Conservation (phyloP, 75 land plant species). For the Chamaecyparis obtusa region DNA sequence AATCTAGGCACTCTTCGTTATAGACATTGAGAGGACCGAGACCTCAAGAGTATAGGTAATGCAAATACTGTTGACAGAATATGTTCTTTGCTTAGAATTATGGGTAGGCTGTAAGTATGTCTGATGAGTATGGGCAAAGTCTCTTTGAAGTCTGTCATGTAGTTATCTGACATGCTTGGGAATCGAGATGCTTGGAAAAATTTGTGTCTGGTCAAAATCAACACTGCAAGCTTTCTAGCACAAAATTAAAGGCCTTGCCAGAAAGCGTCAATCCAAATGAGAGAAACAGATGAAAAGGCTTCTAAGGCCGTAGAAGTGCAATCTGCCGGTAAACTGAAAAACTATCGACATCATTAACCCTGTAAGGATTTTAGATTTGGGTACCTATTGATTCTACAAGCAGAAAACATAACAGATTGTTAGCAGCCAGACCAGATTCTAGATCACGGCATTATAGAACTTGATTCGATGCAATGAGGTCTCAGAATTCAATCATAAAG, state of each 20-base stretch:
- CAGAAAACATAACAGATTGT: neutral
- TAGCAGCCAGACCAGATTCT: no score
- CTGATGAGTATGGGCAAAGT: neutral
- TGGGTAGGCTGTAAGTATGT: neutral
- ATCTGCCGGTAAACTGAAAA: neutral
- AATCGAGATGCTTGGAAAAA: neutral
- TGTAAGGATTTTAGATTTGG: neutral
- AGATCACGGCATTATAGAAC: no score
- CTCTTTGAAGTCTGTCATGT: neutral
- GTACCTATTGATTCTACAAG: neutral
- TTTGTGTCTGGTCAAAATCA: neutral
- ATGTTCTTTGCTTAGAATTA: neutral
- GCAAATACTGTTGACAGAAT: constrained; percentile 8
- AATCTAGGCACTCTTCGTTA: neutral
- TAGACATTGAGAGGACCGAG: neutral
- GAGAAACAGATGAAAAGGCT: neutral
- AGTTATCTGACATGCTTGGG: neutral
- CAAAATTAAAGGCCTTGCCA: neutral
- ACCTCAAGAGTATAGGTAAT: neutral
- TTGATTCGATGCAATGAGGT: no score
- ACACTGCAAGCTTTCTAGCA: neutral
- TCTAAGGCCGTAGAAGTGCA: neutral
- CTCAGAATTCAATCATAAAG: neutral
- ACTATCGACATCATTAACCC: neutral
- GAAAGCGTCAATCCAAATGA: neutral